Conservation (phyloP, 208 protist genomes). For the Acanthamoeba castellanii region DNA sequence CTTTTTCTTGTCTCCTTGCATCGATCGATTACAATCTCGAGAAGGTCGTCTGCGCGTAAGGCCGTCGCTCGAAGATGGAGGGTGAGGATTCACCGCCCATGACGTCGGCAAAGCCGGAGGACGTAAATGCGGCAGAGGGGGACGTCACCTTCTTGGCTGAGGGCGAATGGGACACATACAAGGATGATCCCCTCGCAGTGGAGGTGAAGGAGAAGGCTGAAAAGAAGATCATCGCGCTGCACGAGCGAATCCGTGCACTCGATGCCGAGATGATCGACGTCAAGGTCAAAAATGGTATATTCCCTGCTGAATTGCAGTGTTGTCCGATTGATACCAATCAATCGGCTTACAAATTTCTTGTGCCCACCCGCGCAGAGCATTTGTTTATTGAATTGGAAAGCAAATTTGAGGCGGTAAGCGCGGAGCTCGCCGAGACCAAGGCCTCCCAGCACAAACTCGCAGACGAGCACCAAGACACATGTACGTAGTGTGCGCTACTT, state of each 20-base stretch:
- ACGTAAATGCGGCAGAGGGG: no score
- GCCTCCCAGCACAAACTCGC: neutral
- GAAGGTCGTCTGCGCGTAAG: no score
- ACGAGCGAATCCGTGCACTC: neutral
- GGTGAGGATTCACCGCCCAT: no score
- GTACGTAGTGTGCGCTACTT: neutral
- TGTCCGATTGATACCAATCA: neutral
- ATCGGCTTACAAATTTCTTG: neutral
- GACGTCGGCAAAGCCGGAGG: no score
- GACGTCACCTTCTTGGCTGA: neutral
- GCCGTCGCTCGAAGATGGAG: no score
- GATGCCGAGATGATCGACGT: neutral
- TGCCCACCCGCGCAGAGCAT: neutral
- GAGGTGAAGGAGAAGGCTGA: conserved; percentile 23
- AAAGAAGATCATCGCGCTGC: neutral
- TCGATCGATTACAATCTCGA: no score
- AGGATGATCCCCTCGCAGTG: neutral
- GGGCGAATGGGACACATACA: conserved; percentile 20
- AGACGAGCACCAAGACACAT: neutral
- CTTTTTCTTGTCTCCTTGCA: no score
- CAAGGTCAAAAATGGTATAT: neutral
- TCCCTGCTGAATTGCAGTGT: neutral
- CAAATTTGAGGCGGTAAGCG: neutral
- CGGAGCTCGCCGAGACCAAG: neutral
- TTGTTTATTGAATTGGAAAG: neutral